Base-by-base conservation (phyloP, 768 basidiomycete species). In the Phlegmacium glaucopus region DNA sequence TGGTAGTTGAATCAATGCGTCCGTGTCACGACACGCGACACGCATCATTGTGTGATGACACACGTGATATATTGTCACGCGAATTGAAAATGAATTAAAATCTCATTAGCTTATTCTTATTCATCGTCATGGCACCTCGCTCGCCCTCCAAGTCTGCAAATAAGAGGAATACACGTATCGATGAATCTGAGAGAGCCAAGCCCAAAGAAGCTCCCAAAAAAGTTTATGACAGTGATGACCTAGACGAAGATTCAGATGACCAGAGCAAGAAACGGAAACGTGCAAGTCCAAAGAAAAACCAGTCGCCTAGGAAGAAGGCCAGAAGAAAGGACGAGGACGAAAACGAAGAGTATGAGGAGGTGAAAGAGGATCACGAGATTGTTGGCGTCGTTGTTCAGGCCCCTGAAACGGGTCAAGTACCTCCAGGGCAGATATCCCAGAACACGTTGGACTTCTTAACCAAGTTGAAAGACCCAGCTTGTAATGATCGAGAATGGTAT, bases 401-500 rank as follows among this genome's bases (percentile, higher is more conserved):
- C 10, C 91, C 91, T 0, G 90, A 75, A 55, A 82, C 82, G 0
- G 93, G 93, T n/a, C 77, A 77, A 68, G 93, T 91, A 0, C 86
- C 91, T 0, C 78, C 90, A 9, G 94, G 93, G 9, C 82, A 83
- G 63, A 80, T 96, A 59, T 94, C 93, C 2, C 74, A 83, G 56
- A 94, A 96, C 54, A 90, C 87, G 3, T 64, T 97, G 29, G 69
- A 90, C 58, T 96, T 96, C 61, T 63, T 94, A 45, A 67, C 54
- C 7, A 73, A 85, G 18, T 71, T 96, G 34, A 76, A 76, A 58
- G 79, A 89, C 48, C 86, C 90, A 1, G 75, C 80, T 37, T 83
- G 83, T 59, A 94, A 97, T 51, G 88, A 96, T 61, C 77, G 92
- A 4, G 77, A 85, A 68, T 90, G 91, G 92, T 90, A 47, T 15